Evolutionary conservation across 2,329 filamentous ascomycete genomes (phyloP).

Genomic region (Atkinsonella hypoxylon): DNA sequence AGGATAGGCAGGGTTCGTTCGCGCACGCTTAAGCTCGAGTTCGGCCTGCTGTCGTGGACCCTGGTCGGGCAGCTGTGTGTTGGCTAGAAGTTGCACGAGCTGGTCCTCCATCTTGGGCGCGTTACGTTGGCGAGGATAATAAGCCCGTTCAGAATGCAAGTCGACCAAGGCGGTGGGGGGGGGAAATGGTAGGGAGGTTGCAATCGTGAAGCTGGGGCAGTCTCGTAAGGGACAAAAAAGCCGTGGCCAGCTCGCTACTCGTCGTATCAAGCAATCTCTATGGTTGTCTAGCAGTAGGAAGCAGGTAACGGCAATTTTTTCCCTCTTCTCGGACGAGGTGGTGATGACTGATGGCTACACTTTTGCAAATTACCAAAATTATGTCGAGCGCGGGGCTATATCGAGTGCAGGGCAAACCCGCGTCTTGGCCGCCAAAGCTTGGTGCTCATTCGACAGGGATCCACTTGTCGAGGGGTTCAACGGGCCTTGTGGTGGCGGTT

Average conservation of each 20-base stretch:
- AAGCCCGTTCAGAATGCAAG: background rate
- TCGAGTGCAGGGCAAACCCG: conserved; percentile 2
- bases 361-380: background rate
- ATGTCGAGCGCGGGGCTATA: background rate
- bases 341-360: background rate
- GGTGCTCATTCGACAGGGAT: background rate
- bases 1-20: conserved; percentile 60
- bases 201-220: background rate
- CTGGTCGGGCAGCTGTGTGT: conserved; percentile 70
- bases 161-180: background rate
- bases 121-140: conserved; percentile 2
- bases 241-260: background rate
- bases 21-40: conserved; percentile 62
- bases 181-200: background rate
- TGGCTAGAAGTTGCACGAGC: conserved; percentile 75
- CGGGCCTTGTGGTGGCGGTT: too few relatives aligned
- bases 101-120: conserved; percentile 68
- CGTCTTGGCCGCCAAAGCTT: background rate
- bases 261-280: background rate
- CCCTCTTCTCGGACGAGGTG: background rate
- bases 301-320: background rate
- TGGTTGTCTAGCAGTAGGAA: background rate
- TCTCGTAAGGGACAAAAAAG: background rate
- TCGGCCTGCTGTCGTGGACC: conserved; percentile 77
- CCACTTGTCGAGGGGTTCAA: background rate